phyloP scores from a whole-genome alignment of 345 rosid genomes.

The Euphorbia pulcherrima region DNA sequence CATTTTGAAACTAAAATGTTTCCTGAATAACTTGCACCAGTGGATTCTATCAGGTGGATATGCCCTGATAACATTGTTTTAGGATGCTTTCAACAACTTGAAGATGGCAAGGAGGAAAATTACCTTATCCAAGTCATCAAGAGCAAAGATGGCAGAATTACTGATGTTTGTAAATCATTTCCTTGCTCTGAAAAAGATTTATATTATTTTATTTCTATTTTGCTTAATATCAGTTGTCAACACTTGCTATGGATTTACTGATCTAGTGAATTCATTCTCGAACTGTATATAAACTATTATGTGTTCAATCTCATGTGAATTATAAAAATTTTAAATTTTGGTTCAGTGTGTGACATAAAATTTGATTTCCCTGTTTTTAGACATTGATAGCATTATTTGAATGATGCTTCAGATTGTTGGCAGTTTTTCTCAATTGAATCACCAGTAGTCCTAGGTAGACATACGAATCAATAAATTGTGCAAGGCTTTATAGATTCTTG shows the following conservation, averaged over 20 bases:
- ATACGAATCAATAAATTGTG: background rate
- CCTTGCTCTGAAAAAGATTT: background rate
- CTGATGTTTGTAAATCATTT: constrained; percentile 50
- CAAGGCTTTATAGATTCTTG: background rate
- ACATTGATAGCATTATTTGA: background rate
- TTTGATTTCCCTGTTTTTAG: background rate
- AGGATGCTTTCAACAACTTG: constrained; percentile 64
- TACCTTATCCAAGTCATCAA: constrained; percentile 73
- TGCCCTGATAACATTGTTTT: constrained; percentile 63
- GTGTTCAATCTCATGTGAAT: background rate
- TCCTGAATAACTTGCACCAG: constrained; percentile 44
- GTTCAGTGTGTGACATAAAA: background rate
- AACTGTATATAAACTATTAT: background rate
- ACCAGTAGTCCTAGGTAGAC: background rate
- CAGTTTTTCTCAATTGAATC: background rate
- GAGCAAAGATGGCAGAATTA: constrained; percentile 61
- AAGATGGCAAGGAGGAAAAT: constrained; percentile 64
- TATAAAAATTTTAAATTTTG: background rate
- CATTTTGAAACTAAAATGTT: constrained; percentile 26
- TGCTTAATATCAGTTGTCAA: background rate
- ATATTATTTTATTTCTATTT: background rate
- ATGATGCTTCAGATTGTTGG: background rate
- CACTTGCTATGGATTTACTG: background rate
- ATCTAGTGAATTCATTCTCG: background rate
- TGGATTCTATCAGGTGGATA: constrained; percentile 88